Base-by-base conservation (phyloP, 306 rosid species). In the Cucurbita ficifolia region DNA sequence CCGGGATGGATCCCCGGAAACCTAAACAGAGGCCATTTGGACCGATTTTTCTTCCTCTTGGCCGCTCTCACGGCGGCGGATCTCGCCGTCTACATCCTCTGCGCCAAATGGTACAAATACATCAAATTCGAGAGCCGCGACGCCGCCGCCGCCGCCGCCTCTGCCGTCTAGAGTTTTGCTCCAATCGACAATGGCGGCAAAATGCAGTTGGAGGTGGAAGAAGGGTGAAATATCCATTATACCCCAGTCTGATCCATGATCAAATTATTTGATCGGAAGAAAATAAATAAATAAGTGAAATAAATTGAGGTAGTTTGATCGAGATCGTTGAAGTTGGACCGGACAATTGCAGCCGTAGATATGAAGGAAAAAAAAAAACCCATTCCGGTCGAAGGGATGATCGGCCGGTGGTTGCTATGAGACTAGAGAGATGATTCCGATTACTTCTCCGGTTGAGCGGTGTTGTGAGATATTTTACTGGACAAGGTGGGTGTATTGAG, bases 1-100 rank as follows among this genome's bases (percentile, higher is more conserved):
- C 89, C 87, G 2, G 96, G 97, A 0, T 91, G 97, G 97, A 91
- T 91, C 59, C 96, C 97, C 5, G 83, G 83, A 2, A 87, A 91
- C 80, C 86, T 91, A 1, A 91, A 91, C 76, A 71, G 45, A 43
- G 97, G 97, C 2, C 97, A 87, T 74, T 65, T 91, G 76, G 89
- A 91, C 13, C 78, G 83, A 77, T 91, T 91, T 58, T 91, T 76
- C 73, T 88, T 88, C 78, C 90, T 91, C 43, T 80, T 91, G 9
- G 96, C 96, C 7, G 89, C 80, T 58, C 83, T 91, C 45, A 91
- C 96, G 2, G 57, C 86, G 1, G 86, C 80, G 22, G 92, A 88
- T 54, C 76, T 91, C 7, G 38, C 57, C 3, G 56, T 87, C 48
- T 88, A 88, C 70, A 14, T 91, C 53, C 39, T 69, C 18, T 82